These are phyloP conservation scores for Macrophomina pseudophaseolina DNA, from an alignment of 2,329 filamentous ascomycete genomes.

Conservation along the genomic window DNA sequence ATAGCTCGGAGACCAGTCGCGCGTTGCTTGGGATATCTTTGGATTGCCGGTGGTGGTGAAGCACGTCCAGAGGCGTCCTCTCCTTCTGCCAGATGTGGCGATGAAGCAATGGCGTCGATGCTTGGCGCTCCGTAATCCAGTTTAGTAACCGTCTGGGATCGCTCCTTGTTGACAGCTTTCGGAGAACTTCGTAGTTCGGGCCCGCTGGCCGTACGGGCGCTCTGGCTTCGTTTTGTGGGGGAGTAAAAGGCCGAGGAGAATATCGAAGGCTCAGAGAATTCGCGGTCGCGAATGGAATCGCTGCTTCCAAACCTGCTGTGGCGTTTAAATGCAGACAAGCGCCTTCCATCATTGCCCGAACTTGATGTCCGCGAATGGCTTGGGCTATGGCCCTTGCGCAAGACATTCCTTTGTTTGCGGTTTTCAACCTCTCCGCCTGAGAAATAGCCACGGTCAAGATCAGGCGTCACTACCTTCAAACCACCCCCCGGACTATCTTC, in stretches of 20 bases:
- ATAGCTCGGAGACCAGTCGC: slow-evolving; percentile 79
- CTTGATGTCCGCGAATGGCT: slow-evolving; percentile 74
- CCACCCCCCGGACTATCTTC: slow-evolving; percentile 35
- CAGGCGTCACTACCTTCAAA: slow-evolving; percentile 47
- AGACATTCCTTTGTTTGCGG: slow-evolving; percentile 70
- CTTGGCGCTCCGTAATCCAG: slow-evolving; percentile 59
- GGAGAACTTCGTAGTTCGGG: slow-evolving; percentile 38
- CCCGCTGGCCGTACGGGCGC: slow-evolving; percentile 55
- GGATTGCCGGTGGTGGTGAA: slow-evolving; percentile 48
- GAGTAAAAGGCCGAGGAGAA: slow-evolving; percentile 38
- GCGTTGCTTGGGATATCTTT: slow-evolving; percentile 47
- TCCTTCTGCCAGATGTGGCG: slow-evolving; percentile 47
- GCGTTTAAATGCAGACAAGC: slow-evolving; percentile 69
- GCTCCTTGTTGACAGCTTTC: slow-evolving; percentile 23
- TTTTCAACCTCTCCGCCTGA: slow-evolving; percentile 85
- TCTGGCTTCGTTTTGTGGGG: slow-evolving; percentile 44
- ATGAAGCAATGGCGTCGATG: slow-evolving; percentile 50
- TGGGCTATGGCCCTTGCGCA: slow-evolving; percentile 72
- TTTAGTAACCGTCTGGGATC: slow-evolving; percentile 62
- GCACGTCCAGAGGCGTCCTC: slow-evolving; percentile 55
- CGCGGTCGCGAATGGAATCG: slow-evolving; percentile 73
- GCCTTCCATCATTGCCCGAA: slow-evolving; percentile 64
- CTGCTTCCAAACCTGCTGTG: slow-evolving; percentile 81
- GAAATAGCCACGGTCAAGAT: slow-evolving; percentile 89
- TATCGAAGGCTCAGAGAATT: slow-evolving; percentile 59